These are phyloP conservation scores for Aspergillus bombycis DNA, from an alignment of 2,329 filamentous ascomycete genomes.

Conservation along the genomic window DNA sequence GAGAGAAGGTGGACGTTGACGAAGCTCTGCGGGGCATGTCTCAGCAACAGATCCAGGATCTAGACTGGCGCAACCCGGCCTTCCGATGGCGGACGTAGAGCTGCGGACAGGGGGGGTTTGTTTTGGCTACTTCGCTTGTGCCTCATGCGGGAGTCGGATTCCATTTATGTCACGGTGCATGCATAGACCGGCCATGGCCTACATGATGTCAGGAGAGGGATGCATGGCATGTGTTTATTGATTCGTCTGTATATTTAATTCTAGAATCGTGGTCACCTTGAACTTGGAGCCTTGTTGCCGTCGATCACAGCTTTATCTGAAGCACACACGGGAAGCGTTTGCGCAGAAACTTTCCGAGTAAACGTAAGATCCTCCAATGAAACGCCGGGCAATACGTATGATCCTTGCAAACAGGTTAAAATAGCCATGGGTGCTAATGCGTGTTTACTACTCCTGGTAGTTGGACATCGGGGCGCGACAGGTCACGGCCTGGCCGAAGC, in stretches of 20 bases:
- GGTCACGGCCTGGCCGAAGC: neutral
- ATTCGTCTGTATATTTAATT: neutral
- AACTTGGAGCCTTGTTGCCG: too few species aligned
- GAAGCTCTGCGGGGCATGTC: conserved; percentile 59
- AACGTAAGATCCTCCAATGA: neutral
- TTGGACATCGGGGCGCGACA: neutral
- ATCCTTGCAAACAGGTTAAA: neutral
- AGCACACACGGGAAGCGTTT: neutral
- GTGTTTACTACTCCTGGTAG: neutral
- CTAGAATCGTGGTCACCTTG: too few species aligned
- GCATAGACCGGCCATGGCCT: neutral
- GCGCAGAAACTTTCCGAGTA: neutral
- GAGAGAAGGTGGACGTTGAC: conserved; percentile 59
- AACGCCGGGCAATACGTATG: neutral
- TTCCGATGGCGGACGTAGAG: conserved; percentile 20
- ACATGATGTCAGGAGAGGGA: neutral
- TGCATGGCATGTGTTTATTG: neutral
- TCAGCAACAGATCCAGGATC: conserved; percentile 58
- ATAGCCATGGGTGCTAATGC: neutral
- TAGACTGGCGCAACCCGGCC: conserved; percentile 69
- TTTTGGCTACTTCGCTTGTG: neutral
- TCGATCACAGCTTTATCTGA: neutral
- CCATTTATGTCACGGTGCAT: neutral
- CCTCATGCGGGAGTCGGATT: neutral
- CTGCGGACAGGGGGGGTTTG: neutral